phyloP scores from a whole-genome alignment of 2,329 filamentous ascomycete species.

The Monilinia laxa region DNA sequence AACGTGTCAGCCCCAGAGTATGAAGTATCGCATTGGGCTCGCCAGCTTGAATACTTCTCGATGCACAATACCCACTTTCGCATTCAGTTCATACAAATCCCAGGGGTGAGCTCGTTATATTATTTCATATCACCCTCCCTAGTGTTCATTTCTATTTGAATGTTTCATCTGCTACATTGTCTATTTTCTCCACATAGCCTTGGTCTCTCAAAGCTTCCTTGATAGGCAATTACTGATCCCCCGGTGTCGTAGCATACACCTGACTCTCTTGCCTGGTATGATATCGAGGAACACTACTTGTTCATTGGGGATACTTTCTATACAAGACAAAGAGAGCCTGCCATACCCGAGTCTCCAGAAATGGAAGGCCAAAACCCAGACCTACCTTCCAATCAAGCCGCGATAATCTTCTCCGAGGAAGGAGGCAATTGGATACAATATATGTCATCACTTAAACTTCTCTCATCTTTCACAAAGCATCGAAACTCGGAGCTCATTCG shows the following conservation, averaged over 20 bases:
- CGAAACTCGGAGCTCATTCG: slow-evolving; percentile 38
- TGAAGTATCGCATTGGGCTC: slow-evolving; percentile 45
- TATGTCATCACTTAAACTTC: slow-evolving; percentile 41
- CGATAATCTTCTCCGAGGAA: slow-evolving; percentile 44
- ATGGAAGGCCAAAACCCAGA: slow-evolving; percentile 27
- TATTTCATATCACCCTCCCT: slow-evolving; percentile 36
- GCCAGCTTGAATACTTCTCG: slow-evolving; percentile 41
- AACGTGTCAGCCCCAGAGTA: slow-evolving; percentile 44
- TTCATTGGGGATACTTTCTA: slow-evolving; percentile 51
- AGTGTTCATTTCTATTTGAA: neutral
- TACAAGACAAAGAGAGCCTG: slow-evolving; percentile 37
- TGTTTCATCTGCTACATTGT: neutral
- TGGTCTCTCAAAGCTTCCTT: neutral
- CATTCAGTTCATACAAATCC: slow-evolving; percentile 47
- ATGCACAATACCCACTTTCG: slow-evolving; percentile 37
- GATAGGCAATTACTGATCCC: neutral
- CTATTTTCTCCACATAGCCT: neutral
- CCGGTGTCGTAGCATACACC: neutral
- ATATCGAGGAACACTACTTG: slow-evolving; percentile 43
- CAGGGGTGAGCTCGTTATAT: slow-evolving; percentile 48
- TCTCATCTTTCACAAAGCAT: slow-evolving; percentile 41
- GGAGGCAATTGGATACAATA: slow-evolving; percentile 45
- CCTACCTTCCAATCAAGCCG: slow-evolving; percentile 30
- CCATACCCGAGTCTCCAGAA: slow-evolving; percentile 38
- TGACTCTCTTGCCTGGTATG: slow-evolving; percentile 19